Evolutionary conservation across 2,329 filamentous ascomycete genomes (phyloP).

Genomic region (Colletotrichum godetiae): DNA sequence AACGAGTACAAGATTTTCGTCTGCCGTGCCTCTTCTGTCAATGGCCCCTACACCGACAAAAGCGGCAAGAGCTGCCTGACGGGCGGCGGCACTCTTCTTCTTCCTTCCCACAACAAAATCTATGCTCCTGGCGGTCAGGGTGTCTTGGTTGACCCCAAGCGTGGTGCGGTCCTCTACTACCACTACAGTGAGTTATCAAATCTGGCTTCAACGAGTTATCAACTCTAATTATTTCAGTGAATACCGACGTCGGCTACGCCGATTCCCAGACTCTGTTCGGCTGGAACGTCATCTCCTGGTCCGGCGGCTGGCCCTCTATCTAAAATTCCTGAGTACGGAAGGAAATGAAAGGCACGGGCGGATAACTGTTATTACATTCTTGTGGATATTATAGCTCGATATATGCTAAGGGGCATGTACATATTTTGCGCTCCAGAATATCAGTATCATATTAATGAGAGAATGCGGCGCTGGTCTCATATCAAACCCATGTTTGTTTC

Average conservation of each 20-base stretch:
- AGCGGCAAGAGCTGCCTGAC: conserved; percentile 63
- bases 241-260: conserved; percentile 46
- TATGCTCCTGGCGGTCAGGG: conserved; percentile 75
- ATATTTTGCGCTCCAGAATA: not conserved
- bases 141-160: conserved; percentile 46
- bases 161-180: conserved; percentile 56
- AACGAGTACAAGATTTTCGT: conserved; percentile 75
- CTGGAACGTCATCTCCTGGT: conserved; percentile 62
- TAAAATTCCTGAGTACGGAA: not conserved
- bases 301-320: conserved; percentile 58
- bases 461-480: not conserved
- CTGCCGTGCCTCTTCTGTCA: conserved; percentile 66
- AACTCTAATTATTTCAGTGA: conserved; percentile 35
- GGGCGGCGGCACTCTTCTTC: conserved; percentile 71
- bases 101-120: conserved; percentile 68
- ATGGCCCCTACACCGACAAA: conserved; percentile 67
- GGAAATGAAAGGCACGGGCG: not conserved
- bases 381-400: conserved; percentile 14
- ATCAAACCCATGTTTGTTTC: not conserved
- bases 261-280: conserved; percentile 61
- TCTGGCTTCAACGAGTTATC: not conserved
- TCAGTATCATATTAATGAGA: not conserved
- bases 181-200: conserved; percentile 41
- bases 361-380: not conserved
- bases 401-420: not conserved